phyloP scores from a whole-genome alignment of 2,329 filamentous ascomycete genomes.

The Albifimbria verrucaria region DNA sequence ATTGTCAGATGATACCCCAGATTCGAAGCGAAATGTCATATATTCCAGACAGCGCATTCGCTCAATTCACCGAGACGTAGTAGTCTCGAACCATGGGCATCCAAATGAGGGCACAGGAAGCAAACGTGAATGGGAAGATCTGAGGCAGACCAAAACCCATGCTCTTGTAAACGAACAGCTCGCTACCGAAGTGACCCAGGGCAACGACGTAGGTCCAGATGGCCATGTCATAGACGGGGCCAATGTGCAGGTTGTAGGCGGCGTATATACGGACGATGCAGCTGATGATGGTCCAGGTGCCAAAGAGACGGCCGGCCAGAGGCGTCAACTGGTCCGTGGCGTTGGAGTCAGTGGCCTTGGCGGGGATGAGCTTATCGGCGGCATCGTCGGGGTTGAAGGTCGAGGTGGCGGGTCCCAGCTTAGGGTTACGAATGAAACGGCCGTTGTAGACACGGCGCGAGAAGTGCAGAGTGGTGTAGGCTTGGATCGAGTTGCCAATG shows the following conservation, averaged over 20 bases:
- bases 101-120: slow-evolving; percentile 52
- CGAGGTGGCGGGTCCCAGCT: slow-evolving; percentile 36
- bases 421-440: slow-evolving; percentile 50
- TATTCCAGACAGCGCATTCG: too few species aligned
- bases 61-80: slow-evolving; percentile 54
- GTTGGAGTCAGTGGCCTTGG: slow-evolving; percentile 40
- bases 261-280: slow-evolving; percentile 77
- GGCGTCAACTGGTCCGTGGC: slow-evolving; percentile 64
- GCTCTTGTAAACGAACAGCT: slow-evolving; percentile 77
- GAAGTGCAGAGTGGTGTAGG: slow-evolving; percentile 75
- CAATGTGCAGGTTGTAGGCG: slow-evolving; percentile 74
- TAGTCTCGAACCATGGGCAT: slow-evolving; percentile 65
- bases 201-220: slow-evolving; percentile 81
- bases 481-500: slow-evolving; percentile 80
- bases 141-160: slow-evolving; percentile 61
- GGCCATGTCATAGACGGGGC: slow-evolving; percentile 73
- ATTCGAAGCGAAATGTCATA: too few species aligned
- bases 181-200: slow-evolving; percentile 71
- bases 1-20: too few species aligned
- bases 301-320: slow-evolving; percentile 76
- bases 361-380: slow-evolving; percentile 47
- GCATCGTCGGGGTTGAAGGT: slow-evolving; percentile 50
- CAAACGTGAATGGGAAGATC: slow-evolving; percentile 52
- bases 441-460: slow-evolving; percentile 84
- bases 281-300: slow-evolving; percentile 81